These are phyloP conservation scores for Pichia manshurica DNA, from an alignment of 805 yeast species.

Conservation along the genomic window DNA sequence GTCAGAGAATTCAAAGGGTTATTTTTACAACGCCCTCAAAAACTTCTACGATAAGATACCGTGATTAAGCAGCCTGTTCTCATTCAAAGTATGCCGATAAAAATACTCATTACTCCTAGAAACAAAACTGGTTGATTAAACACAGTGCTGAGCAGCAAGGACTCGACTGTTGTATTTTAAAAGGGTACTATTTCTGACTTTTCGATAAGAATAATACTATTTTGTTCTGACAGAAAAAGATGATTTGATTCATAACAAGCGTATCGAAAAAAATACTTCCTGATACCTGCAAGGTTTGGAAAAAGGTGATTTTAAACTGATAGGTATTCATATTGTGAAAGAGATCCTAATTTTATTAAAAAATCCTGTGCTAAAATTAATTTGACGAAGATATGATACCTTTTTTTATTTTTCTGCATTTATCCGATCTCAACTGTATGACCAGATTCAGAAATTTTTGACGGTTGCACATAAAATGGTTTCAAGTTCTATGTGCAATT, in stretches of 20 bases:
- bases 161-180: slow-evolving; percentile 32
- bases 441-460: slow-evolving; percentile 46
- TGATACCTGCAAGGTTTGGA: slow-evolving; percentile 14
- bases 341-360: slow-evolving; percentile 53
- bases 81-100: too few species aligned
- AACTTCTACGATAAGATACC: too few species aligned
- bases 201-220: slow-evolving; percentile 36
- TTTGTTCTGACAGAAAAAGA: slow-evolving; percentile 30
- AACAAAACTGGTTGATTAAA: slow-evolving; percentile 15
- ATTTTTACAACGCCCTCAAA: too few species aligned
- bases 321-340: slow-evolving; percentile 44
- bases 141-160: slow-evolving; percentile 18
- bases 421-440: slow-evolving; percentile 68
- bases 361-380: slow-evolving; percentile 31
- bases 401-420: slow-evolving; percentile 55
- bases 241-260: slow-evolving; percentile 31
- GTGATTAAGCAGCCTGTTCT: too few species aligned
- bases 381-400: slow-evolving; percentile 53
- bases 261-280: slow-evolving; percentile 38
- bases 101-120: too few species aligned
- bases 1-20: too few species aligned
- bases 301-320: slow-evolving; percentile 13
- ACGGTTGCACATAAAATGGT: slow-evolving; percentile 65
- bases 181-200: slow-evolving; percentile 35
- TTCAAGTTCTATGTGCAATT: slow-evolving; percentile 53